Evolutionary conservation across 2,329 filamentous ascomycete species (phyloP).

Genomic region (Pseudocercospora cruenta): DNA sequence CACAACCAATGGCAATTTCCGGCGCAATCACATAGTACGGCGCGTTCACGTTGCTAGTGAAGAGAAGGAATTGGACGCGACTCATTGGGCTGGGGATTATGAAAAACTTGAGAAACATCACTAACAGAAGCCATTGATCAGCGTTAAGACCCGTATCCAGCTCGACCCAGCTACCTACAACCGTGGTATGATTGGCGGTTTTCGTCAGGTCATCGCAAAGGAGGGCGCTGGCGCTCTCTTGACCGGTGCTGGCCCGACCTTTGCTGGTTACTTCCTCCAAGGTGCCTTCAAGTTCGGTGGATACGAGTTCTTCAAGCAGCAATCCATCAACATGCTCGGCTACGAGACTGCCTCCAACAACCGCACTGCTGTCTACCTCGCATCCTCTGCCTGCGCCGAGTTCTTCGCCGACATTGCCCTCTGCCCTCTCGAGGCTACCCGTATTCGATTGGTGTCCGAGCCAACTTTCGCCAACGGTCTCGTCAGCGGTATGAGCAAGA

Average conservation of each 20-base stretch:
- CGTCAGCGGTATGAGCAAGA: constrained; percentile 78
- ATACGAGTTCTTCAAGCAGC: constrained; percentile 96
- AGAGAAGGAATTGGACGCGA: neutral
- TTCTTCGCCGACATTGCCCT: constrained; percentile 74
- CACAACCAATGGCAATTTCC: neutral
- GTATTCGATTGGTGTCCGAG: constrained; percentile 89
- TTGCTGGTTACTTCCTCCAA: constrained; percentile 91
- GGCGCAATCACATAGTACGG: neutral
- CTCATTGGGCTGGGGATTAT: neutral
- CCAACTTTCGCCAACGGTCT: constrained; percentile 83
- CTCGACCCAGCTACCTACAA: constrained; percentile 89
- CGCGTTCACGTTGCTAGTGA: neutral
- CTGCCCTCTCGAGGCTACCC: constrained; percentile 89
- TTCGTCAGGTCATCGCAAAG: constrained; percentile 80
- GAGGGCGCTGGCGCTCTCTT: constrained; percentile 85
- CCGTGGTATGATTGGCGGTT: constrained; percentile 81
- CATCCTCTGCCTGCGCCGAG: constrained; percentile 62
- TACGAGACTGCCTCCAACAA: constrained; percentile 76
- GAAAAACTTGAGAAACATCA: neutral
- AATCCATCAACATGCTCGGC: constrained; percentile 78
- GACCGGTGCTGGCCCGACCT: constrained; percentile 83
- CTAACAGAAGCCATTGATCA: constrained; percentile 45
- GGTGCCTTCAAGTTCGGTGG: constrained; percentile 92
- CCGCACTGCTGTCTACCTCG: constrained; percentile 79
- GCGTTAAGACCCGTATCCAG: constrained; percentile 95